phyloP scores from a whole-genome alignment of 805 yeast species.

The Candida silvicultrix region DNA sequence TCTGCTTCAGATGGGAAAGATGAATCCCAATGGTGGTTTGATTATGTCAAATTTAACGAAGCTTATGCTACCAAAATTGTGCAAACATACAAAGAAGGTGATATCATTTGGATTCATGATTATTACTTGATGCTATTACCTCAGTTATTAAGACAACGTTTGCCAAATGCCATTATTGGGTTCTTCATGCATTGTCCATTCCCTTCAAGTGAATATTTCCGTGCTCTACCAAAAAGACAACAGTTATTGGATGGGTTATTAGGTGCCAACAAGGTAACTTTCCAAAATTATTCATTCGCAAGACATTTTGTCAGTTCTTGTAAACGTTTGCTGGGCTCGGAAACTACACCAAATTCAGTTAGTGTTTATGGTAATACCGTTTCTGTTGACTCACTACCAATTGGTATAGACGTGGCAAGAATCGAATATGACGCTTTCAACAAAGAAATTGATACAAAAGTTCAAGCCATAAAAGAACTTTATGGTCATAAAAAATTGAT shows the following conservation, averaged over 20 bases:
- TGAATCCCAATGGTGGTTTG: conserved; percentile 78
- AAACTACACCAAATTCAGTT: conserved; percentile 43
- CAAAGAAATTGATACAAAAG: conserved; percentile 49
- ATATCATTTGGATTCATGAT: conserved; percentile 89
- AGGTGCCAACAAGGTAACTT: conserved; percentile 81
- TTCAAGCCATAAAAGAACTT: conserved; percentile 53
- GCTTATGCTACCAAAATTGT: conserved; percentile 78
- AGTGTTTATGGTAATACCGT: conserved; percentile 74
- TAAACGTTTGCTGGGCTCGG: conserved; percentile 75
- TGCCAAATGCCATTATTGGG: conserved; percentile 70
- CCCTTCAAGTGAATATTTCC: conserved; percentile 90
- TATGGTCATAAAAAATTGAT: conserved; percentile 69
- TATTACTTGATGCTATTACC: conserved; percentile 80
- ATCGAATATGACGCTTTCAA: conserved; percentile 55
- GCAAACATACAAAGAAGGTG: conserved; percentile 77
- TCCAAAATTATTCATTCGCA: conserved; percentile 81
- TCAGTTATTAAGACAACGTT: conserved; percentile 70
- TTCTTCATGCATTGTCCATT: conserved; percentile 87
- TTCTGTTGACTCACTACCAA: conserved; percentile 70
- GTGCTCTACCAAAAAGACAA: conserved; percentile 79
- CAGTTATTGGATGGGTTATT: conserved; percentile 85
- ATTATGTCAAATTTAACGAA: conserved; percentile 85
- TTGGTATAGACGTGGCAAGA: conserved; percentile 77
- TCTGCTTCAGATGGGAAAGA: conserved; percentile 62
- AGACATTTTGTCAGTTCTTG: conserved; percentile 91